Evolutionary conservation across 1,284 basidiomycete genomes (phyloP).

Genomic region (Jaminaea rosea): DNA sequence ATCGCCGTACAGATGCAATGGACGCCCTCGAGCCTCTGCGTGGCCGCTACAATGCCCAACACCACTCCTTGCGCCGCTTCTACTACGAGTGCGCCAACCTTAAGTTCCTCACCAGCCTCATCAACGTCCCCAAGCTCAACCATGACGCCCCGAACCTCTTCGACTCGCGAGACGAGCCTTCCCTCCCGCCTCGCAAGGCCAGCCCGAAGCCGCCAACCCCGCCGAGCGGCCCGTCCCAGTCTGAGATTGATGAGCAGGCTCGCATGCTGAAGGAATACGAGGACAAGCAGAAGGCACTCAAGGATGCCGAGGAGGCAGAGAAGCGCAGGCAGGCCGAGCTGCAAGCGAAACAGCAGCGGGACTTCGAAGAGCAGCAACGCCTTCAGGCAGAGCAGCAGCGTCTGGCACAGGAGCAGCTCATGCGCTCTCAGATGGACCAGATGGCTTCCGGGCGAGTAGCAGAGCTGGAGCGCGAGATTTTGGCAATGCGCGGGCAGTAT

Average conservation of each 20-base stretch:
- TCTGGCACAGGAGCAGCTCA: conserved; percentile 75
- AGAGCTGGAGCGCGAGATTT: conserved; percentile 80
- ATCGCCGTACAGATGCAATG: conserved; percentile 43
- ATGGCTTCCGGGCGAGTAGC: conserved; percentile 53
- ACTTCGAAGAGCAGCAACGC: conserved; percentile 82
- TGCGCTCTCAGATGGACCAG: conserved; percentile 65
- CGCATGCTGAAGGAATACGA: conserved; percentile 94
- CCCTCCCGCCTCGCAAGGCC: conserved; percentile 26
- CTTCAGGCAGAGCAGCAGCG: conserved; percentile 82
- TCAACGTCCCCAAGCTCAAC: conserved; percentile 47
- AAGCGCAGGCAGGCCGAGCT: conserved; percentile 67
- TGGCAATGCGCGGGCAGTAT: conserved; percentile 91
- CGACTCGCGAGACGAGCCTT: conserved; percentile 39
- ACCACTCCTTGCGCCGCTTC: conserved; percentile 42
- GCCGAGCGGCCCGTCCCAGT: conserved; percentile 33
- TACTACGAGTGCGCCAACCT: conserved; percentile 47
- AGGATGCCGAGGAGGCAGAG: conserved; percentile 70
- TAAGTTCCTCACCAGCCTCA: conserved; percentile 44
- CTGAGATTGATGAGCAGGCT: conserved; percentile 82
- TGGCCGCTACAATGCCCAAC: conserved; percentile 43
- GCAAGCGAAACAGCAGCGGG: conserved; percentile 71
- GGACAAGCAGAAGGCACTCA: conserved; percentile 77
- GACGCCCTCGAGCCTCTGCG: conserved; percentile 45
- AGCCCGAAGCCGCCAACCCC: conserved; percentile 31
- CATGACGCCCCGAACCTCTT: conserved; percentile 46